Conservation (phyloP, 2,329 filamentous ascomycete species). For the Ophiostoma sp. region DNA sequence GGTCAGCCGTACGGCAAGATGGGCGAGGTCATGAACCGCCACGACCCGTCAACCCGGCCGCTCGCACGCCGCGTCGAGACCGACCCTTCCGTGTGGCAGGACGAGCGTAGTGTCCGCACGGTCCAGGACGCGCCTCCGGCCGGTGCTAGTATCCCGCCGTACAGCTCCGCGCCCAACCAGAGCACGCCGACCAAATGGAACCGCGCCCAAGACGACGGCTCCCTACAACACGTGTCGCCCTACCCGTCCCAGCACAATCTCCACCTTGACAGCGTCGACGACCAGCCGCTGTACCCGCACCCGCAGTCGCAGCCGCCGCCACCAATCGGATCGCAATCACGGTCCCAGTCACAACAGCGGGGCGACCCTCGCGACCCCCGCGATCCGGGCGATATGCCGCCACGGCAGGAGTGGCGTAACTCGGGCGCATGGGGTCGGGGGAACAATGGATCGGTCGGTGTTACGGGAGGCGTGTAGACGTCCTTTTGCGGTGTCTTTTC, state of each 20-base stretch:
- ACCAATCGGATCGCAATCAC: not conserved
- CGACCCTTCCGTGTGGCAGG: slow-evolving; percentile 81
- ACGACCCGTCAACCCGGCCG: slow-evolving; percentile 57
- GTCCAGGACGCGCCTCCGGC: slow-evolving; percentile 60
- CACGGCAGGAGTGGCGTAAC: slow-evolving; percentile 58
- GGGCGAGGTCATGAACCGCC: slow-evolving; percentile 57
- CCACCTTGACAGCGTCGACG: slow-evolving; percentile 49
- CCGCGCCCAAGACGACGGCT: slow-evolving; percentile 45
- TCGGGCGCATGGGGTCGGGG: slow-evolving; percentile 54
- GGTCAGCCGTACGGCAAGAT: slow-evolving; percentile 61
- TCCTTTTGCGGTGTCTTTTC: not conserved
- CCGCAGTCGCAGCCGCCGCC: slow-evolving; percentile 6
- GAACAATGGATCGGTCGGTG: slow-evolving; percentile 50
- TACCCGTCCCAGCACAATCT: slow-evolving; percentile 45
- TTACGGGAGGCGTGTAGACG: slow-evolving; percentile 46
- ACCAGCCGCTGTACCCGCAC: slow-evolving; percentile 39
- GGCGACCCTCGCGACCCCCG: not conserved
- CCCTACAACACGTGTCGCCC: slow-evolving; percentile 45
- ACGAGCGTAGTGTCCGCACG: slow-evolving; percentile 80
- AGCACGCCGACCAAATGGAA: slow-evolving; percentile 53
- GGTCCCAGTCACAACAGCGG: slow-evolving; percentile 26
- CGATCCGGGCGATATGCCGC: slow-evolving; percentile 30
- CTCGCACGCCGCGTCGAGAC: slow-evolving; percentile 71
- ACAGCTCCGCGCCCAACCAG: slow-evolving; percentile 39
- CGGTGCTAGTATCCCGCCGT: slow-evolving; percentile 30